Evolutionary conservation across 2,329 filamentous ascomycete species (phyloP), one percentile per base, ranked within the genome.

Genomic region (Pseudogymnoascus sp.): DNA sequence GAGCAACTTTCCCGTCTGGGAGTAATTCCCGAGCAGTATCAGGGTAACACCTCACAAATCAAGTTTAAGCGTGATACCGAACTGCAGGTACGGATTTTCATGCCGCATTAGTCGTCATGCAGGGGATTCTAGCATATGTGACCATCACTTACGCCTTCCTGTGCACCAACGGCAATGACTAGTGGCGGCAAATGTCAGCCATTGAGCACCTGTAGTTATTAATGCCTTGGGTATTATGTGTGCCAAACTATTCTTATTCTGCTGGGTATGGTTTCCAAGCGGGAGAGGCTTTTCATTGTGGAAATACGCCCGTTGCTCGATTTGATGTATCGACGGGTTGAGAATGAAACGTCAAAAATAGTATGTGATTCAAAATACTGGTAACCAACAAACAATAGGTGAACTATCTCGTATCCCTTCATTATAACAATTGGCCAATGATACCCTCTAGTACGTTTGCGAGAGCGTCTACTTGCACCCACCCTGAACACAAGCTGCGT

Each of bases 51-150:
- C 18, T 33, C 15, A 53, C 47, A 6, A 53, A 53, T 33, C 47
- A 53, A 53, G 47, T 53, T 53, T 53, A 53, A 33, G 47, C 47
- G 47, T 33, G 33, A 33, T 53, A 53, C 47, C 33, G 28, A 33
- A 2, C n/a, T 53, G 28, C 47, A 53, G 47, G 47, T 33, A 53
- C 47, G 15, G 18, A 53, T 33, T 33, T 53, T 14, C 47, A 33
- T 7, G 28, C 47, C 47, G n/a, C 47, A 53, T 53, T 53, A 53
- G 47, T 53, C 28, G 47, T 12, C 47, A 33, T 53, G 28, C 47
- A 53, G 47, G 47, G 43, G 47, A 12, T 53, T 18, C 28, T 11
- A 30, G 25, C 11, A 9, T 33, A 33, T 53, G 7, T 53, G 47
- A 33, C n/a, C 28, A 33, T 53, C 47, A 53, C 28, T 53, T 53